These are phyloP conservation scores for Creolimax fragrantissima DNA, from an alignment of 78 protist genomes.

Conservation along the genomic window DNA sequence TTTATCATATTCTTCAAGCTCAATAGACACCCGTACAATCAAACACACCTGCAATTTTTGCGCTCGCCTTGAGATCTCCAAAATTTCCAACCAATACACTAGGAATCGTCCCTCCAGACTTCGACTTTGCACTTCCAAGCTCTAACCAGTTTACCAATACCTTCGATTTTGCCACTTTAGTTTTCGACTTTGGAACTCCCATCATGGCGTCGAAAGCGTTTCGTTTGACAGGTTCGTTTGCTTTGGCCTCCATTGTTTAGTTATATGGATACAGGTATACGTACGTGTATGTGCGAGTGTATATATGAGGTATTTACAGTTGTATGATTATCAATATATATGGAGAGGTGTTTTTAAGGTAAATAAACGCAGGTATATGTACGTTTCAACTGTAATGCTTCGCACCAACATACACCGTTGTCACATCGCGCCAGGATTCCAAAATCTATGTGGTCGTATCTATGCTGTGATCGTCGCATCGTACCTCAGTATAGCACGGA, in stretches of 20 bases:
- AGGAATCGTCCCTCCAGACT: not conserved
- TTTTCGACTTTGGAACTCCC: not conserved
- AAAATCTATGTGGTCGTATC: too few relatives aligned
- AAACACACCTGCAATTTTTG: not conserved
- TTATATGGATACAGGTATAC: not conserved
- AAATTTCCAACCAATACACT: not conserved
- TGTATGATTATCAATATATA: not conserved
- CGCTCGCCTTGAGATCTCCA: not conserved
- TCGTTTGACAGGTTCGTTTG: not conserved
- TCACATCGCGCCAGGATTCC: too few relatives aligned
- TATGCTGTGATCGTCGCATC: too few relatives aligned
- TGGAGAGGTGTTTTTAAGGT: too few relatives aligned
- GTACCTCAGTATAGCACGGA: too few relatives aligned
- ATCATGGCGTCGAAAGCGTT: not conserved
- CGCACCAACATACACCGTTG: too few relatives aligned
- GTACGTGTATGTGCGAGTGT: not conserved
- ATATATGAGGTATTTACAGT: not conserved
- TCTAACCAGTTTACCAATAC: not conserved
- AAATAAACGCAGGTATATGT: too few relatives aligned
- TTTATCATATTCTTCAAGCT: too few relatives aligned
- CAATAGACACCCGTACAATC: too few relatives aligned
- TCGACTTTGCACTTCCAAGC: not conserved
- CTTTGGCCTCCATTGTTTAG: not conserved
- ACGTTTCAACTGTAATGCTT: too few relatives aligned
- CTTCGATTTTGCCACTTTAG: not conserved